A percentile compares a stretch with the other conserved stretches of the same genome.
Conservation (phyloP, 139 green algal genomes). For the Chlorella sp. region DNA sequence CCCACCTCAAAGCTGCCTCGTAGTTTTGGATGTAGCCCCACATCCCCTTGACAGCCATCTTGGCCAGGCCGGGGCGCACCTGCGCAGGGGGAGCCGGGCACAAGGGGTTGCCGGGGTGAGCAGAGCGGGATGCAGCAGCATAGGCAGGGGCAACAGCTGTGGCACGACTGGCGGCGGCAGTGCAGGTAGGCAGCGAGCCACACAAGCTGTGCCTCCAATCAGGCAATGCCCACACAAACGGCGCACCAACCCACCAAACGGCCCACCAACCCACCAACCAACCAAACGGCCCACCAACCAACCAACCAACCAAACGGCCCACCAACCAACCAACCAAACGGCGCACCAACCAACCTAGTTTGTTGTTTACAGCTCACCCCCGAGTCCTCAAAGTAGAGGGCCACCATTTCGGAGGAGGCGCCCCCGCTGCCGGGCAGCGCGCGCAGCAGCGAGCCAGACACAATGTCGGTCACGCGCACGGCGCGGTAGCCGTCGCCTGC, state of each 20-base stretch:
- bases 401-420: conserved; percentile 62
- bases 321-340: neutral
- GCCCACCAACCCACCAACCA: no score
- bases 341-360: neutral
- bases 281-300: neutral
- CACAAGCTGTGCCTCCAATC: no score
- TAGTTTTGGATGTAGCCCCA: conserved; percentile 71
- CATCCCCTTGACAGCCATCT: conserved; percentile 79
- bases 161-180: neutral
- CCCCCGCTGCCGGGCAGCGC: neutral
- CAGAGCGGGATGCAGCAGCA: no score
- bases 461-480: conserved; percentile 68
- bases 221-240: no score
- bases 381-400: conserved; percentile 83
- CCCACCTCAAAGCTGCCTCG: conserved; percentile 50
- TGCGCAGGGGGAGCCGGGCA: neutral
- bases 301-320: neutral
- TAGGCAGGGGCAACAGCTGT: no score
- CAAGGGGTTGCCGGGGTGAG: no score
- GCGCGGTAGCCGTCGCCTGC: conserved; percentile 29
- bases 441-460: conserved; percentile 59
- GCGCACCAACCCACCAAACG: no score
- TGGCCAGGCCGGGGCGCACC: conserved; percentile 63
- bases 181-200: neutral
- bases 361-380: conserved; percentile 15